A percentile compares a stretch with the other conserved stretches of the same genome.
Conservation (phyloP, 1,139 yeast genomes). For the Kurtzmaniella quercitrusa region DNA sequence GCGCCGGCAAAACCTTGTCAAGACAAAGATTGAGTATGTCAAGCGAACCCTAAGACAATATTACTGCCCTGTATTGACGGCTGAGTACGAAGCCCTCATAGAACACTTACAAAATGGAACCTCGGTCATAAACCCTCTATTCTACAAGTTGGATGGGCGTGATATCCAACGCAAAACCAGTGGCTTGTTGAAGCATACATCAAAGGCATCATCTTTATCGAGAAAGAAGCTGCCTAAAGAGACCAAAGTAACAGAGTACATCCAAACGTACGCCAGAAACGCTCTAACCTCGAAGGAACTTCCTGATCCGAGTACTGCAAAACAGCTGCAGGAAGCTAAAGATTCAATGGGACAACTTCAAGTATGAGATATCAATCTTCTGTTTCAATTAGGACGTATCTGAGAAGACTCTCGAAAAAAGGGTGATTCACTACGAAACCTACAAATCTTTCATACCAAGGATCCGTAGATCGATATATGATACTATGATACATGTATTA, state of each 20-base stretch:
- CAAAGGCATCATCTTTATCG: not conserved
- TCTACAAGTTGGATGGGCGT: slow-evolving; percentile 8
- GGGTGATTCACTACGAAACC: too few species aligned
- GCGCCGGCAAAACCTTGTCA: slow-evolving; percentile 22
- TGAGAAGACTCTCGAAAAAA: too few species aligned
- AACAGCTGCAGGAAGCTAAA: too few species aligned
- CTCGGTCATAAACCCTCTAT: not conserved
- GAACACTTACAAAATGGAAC: not conserved
- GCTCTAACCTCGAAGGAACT: not conserved
- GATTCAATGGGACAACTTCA: too few species aligned
- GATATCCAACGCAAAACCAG: slow-evolving; percentile 1
- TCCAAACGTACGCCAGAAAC: slow-evolving; percentile 8
- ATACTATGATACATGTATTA: too few species aligned
- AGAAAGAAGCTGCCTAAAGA: slow-evolving; percentile 2
- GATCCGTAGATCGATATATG: too few species aligned
- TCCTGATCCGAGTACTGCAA: too few species aligned
- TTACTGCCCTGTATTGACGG: slow-evolving; percentile 21
- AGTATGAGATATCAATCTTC: too few species aligned
- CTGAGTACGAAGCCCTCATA: slow-evolving; percentile 2
- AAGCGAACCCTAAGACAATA: slow-evolving; percentile 16
- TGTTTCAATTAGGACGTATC: too few species aligned
- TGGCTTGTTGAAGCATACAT: not conserved
- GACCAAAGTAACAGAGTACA: slow-evolving; percentile 16
- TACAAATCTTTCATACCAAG: too few species aligned
- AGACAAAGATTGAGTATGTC: slow-evolving; percentile 20